A percentile compares a stretch with the other conserved stretches of the same genome.
Evolutionary conservation across 2,329 filamentous ascomycete species (phyloP).

Genomic region (Monosporascus sp.): DNA sequence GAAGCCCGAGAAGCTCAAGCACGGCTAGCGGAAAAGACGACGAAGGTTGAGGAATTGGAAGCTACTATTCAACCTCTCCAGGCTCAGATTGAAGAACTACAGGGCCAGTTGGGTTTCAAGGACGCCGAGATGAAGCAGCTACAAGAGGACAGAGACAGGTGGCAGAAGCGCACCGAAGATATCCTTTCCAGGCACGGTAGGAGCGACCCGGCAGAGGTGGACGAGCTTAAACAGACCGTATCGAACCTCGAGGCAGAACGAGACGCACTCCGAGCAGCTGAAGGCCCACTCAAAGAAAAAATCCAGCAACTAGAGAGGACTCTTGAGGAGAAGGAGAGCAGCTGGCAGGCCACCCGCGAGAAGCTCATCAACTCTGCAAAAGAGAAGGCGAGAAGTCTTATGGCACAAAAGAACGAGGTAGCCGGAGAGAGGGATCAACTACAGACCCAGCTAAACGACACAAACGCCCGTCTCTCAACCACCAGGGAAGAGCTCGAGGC

Average conservation of each 20-base stretch:
- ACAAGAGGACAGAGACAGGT: slow-evolving; percentile 85
- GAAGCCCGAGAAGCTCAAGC: slow-evolving; percentile 76
- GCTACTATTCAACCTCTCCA: slow-evolving; percentile 77
- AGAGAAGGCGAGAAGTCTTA: slow-evolving; percentile 50
- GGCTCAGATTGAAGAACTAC: slow-evolving; percentile 72
- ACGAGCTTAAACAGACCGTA: slow-evolving; percentile 78
- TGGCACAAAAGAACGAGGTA: slow-evolving; percentile 34
- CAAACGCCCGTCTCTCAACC: slow-evolving; percentile 32
- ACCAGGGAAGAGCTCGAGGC: slow-evolving; percentile 50
- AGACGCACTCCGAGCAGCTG: slow-evolving; percentile 46
- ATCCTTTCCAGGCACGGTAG: slow-evolving; percentile 95
- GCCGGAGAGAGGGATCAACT: slow-evolving; percentile 47
- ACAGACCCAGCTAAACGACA: slow-evolving; percentile 43
- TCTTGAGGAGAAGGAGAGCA: slow-evolving; percentile 49
- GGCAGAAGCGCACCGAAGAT: slow-evolving; percentile 93
- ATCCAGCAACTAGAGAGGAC: slow-evolving; percentile 46
- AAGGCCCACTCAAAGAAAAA: slow-evolving; percentile 48
- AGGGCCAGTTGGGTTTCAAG: slow-evolving; percentile 73
- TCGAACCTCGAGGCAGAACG: slow-evolving; percentile 60
- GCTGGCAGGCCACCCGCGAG: slow-evolving; percentile 47
- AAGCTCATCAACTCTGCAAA: slow-evolving; percentile 60
- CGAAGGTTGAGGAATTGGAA: slow-evolving; percentile 69
- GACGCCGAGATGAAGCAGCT: slow-evolving; percentile 85
- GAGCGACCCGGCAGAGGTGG: slow-evolving; percentile 88
- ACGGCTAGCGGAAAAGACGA: slow-evolving; percentile 68